A percentile compares a stretch with the other conserved stretches of the same genome.
Conservation (phyloP, 805 yeast genomes). For the Ogataea methanolica region DNA sequence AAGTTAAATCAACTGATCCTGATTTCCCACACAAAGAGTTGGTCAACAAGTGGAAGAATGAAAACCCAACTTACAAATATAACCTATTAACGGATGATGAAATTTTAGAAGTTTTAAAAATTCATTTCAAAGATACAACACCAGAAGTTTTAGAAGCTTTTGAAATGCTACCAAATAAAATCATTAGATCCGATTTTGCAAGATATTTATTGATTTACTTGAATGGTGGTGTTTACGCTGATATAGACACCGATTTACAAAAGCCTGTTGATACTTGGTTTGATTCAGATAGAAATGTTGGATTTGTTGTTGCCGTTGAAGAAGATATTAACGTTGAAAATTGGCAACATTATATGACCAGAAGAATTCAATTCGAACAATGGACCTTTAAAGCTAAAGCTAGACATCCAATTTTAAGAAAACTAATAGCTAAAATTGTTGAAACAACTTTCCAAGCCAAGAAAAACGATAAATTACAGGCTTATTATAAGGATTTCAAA, state of each 20-base stretch:
- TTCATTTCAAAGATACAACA: conserved; percentile 28
- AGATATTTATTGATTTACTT: conserved; percentile 50
- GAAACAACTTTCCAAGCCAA: conserved; percentile 42
- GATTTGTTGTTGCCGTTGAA: conserved; percentile 52
- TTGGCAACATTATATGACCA: conserved; percentile 47
- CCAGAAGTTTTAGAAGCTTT: conserved; percentile 55
- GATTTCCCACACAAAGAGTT: conserved; percentile 31
- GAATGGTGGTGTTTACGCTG: conserved; percentile 58
- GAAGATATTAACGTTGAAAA: conserved; percentile 47
- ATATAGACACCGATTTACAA: conserved; percentile 53
- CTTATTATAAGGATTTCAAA: conserved; percentile 33
- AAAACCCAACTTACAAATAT: conserved; percentile 30
- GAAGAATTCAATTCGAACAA: conserved; percentile 59
- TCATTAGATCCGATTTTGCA: conserved; percentile 50
- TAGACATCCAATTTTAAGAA: conserved; percentile 56
- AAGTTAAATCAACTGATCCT: conserved; percentile 29
- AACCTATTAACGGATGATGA: conserved; percentile 30
- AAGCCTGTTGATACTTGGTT: conserved; percentile 59
- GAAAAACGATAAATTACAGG: conserved; percentile 30
- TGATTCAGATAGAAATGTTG: conserved; percentile 47
- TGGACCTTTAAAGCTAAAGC: conserved; percentile 59
- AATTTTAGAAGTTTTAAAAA: conserved; percentile 24
- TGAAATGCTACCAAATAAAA: conserved; percentile 49
- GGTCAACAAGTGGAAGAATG: conserved; percentile 30
- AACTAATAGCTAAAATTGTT: conserved; percentile 48